Base-by-base conservation (phyloP, 495 filamentous ascomycete species). In the Cudoniella acicularis region DNA sequence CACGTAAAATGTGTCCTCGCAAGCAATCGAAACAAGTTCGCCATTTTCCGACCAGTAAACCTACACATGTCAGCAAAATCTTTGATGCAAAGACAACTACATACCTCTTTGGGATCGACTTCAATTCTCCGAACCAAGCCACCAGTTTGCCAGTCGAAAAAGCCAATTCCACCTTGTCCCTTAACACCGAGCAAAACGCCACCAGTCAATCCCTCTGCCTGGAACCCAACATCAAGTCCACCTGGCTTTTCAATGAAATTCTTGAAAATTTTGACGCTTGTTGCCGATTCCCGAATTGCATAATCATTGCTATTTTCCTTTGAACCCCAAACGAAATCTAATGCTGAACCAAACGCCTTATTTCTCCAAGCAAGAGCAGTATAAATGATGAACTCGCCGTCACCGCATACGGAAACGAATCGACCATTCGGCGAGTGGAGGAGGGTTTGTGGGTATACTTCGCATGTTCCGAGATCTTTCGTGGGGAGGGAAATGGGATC, bases 221-320 rank as follows among this genome's bases (percentile, higher is more conserved):
- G 89, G 78, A 96, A 99, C 2, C 92, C 93, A 42, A 99, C 90
- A 74, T 99, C 91, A 20, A 99, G 75, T 13, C 90, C 91, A 61
- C 87, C 88, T 48, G 83, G 77, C 69, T 93, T 92, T 69, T 98
- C 93, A 66, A 96, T 90, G 75, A 99, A 98, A 70, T 98, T 98
- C 72, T 91, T 91, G 79, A 91, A 98, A 24, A 97, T 86, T 77
- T 96, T 96, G 65, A 99, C 90, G 68, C 89, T 96, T 21, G 90
- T 94, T 4, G 87, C 70, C 10, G 91, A 96, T 72, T 98, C 94
- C 17, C 94, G 85, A 64, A 99, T 98, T 42, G 94, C 94, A 64
- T 94, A 98, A 67, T 99, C 95, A 71, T 96, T 98, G 71, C 91
- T 96, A 75, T 98, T 96, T 47, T 97, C 95, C 73, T 96, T 97